Evolutionary conservation across 768 basidiomycete genomes (phyloP).

Genomic region (Lentinula sp.): DNA sequence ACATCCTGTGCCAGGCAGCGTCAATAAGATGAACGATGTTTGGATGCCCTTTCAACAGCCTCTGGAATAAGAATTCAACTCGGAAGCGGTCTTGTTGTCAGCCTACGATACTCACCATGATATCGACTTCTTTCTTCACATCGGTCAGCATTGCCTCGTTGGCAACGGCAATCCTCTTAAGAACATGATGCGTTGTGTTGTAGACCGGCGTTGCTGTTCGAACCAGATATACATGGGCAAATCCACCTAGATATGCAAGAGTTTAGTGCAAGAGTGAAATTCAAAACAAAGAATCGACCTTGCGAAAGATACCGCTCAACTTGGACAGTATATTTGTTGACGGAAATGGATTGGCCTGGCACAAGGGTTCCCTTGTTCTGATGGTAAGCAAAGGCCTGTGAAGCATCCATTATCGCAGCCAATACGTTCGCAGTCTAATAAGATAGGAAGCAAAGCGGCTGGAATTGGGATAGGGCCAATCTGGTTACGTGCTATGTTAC

Average conservation of each 20-base stretch:
- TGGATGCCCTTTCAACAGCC: constrained; percentile 86
- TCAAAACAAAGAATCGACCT: constrained; percentile 43
- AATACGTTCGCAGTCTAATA: background rate
- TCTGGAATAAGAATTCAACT: constrained; percentile 42
- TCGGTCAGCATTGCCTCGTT: constrained; percentile 87
- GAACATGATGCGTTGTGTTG: constrained; percentile 91
- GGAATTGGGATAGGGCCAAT: background rate
- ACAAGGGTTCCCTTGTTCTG: constrained; percentile 65
- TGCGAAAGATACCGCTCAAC: constrained; percentile 95
- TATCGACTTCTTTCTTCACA: constrained; percentile 96
- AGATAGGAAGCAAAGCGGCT: background rate
- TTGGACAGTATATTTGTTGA: constrained; percentile 85
- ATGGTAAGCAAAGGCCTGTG: constrained; percentile 38
- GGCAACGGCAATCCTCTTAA: constrained; percentile 92
- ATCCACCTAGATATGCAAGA: constrained; percentile 62
- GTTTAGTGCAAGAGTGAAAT: constrained; percentile 9
- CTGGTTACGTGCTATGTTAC: background rate
- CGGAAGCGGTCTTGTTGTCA: constrained; percentile 10
- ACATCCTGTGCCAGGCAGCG: constrained; percentile 82
- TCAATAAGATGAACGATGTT: constrained; percentile 96
- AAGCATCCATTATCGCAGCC: constrained; percentile 36
- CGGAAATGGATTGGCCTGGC: constrained; percentile 81
- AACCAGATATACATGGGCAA: constrained; percentile 97
- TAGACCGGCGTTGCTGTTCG: constrained; percentile 80
- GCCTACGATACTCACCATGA: constrained; percentile 67